Evolutionary conservation across 208 protist species (phyloP).

Genomic region (Acanthamoeba triangularis): DNA sequence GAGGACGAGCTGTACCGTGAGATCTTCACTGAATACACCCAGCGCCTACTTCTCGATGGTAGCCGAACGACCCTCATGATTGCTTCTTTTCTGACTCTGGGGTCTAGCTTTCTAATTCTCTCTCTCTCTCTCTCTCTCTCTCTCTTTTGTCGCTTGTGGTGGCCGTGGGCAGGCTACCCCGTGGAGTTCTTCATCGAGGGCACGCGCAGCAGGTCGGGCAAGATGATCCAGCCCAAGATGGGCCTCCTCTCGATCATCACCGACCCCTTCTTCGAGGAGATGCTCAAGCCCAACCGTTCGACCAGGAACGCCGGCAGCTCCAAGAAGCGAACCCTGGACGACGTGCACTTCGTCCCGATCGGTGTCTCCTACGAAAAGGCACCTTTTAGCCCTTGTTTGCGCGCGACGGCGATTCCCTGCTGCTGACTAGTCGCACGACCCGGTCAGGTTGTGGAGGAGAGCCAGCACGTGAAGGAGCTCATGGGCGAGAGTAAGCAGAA

Average conservation of each 20-base stretch:
- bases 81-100: not conserved
- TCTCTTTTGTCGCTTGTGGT: not conserved
- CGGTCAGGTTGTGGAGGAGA: constrained; percentile 81
- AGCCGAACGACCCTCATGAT: not conserved
- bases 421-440: constrained; percentile 64
- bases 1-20: constrained; percentile 83
- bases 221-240: constrained; percentile 83
- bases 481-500: constrained; percentile 81
- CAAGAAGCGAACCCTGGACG: constrained; percentile 7
- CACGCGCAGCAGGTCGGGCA: constrained; percentile 83
- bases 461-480: constrained; percentile 81
- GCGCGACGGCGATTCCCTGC: not conserved
- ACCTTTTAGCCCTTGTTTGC: not conserved
- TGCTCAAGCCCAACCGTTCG: not conserved
- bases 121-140: no score
- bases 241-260: constrained; percentile 81
- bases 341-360: constrained; percentile 84
- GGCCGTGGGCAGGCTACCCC: constrained; percentile 11
- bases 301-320: not conserved
- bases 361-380: constrained; percentile 84
- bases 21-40: constrained; percentile 84
- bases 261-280: constrained; percentile 81
- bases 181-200: constrained; percentile 89
- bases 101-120: not conserved
- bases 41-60: constrained; percentile 79